Evolutionary conservation across 1,139 yeast species (phyloP).

Genomic region (Eremothecium sinecaudum): DNA sequence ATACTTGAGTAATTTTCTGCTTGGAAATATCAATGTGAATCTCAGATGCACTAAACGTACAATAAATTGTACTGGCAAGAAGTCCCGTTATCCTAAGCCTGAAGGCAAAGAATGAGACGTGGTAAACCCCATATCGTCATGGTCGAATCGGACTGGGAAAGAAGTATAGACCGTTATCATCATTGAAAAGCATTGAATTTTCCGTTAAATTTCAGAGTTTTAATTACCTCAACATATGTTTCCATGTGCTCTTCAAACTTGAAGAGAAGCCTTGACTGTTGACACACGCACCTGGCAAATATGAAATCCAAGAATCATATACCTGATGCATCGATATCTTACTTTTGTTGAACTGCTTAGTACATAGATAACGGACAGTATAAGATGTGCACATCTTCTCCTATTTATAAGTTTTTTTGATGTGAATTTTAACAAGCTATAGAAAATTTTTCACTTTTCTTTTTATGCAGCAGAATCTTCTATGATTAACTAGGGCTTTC

Average conservation of each 20-base stretch:
- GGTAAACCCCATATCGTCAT: conserved; percentile 69
- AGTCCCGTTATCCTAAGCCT: conserved; percentile 37
- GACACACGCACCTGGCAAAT: no score
- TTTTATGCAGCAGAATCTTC: no score
- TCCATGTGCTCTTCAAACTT: conserved; percentile 5
- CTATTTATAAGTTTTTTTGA: no score
- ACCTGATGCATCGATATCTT: no score
- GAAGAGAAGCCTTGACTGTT: no score
- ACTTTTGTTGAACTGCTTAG: no score
- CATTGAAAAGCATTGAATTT: conserved; percentile 33
- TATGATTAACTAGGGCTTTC: no score
- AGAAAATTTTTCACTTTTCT: conserved; percentile 1
- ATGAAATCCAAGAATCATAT: no score
- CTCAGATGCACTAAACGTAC: conserved; percentile 41
- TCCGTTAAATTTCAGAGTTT: conserved; percentile 12
- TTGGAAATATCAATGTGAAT: neutral
- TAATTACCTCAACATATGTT: conserved; percentile 2
- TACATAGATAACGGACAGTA: no score
- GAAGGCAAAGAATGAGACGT: conserved; percentile 23
- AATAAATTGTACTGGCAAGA: conserved; percentile 72
- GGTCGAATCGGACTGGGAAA: conserved; percentile 91
- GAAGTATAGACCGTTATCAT: conserved; percentile 47
- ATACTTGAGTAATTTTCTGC: neutral
- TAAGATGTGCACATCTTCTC: no score
- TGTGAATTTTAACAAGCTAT: no score